Evolutionary conservation across 1,139 yeast genomes (phyloP), one percentile per base, ranked within the genome.

Genomic region (Kurtzmaniella quercitrusa): DNA sequence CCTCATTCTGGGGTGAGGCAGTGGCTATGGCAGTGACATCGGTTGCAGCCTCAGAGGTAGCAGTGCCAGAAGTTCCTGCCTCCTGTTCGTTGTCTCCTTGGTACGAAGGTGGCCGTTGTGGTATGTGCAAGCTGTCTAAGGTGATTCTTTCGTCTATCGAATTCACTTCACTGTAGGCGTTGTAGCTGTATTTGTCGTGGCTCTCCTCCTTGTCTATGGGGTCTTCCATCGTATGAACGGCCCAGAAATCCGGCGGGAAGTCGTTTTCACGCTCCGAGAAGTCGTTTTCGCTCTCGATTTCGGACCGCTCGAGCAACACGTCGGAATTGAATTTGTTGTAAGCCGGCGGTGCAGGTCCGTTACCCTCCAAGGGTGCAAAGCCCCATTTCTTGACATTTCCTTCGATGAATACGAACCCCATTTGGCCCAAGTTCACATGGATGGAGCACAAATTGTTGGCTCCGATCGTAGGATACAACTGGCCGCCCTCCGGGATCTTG

Each of bases 301-400:
- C 83, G 21, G 79, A 73, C 43, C 82, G 59, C 50, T 77, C 84
- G 23, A 79, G 61, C 41, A 79, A 56, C 12, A 79, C 76, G 57
- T 79, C 84, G 16, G 70, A 63, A 50, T 77, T 78, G 53, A 74
- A 79, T 49, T 75, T 76, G 45, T 73, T 74, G 57, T 79, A 79
- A 23, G 78, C 74, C 9, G 84, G 84, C 1, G 84, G 84, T n/a
- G 83, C 78, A 2, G 80, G 77, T n/a, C 79, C 81, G 40, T 58
- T 70, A 1, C 84, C 84, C 57, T 76, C 81, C 43, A 79, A 55
- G 1, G 83, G 82, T 1, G 81, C 84, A 58, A 74, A 77, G n/a
- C 82, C 82, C 84, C 84, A 79, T 56, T 75, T 77, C 52, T 79
- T 79, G 18, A 79, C 83, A 51, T 79, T 78, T 1, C 73, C 83